phyloP scores from a whole-genome alignment of 805 yeast genomes.

The Cyberlindnera galapagoensis region DNA sequence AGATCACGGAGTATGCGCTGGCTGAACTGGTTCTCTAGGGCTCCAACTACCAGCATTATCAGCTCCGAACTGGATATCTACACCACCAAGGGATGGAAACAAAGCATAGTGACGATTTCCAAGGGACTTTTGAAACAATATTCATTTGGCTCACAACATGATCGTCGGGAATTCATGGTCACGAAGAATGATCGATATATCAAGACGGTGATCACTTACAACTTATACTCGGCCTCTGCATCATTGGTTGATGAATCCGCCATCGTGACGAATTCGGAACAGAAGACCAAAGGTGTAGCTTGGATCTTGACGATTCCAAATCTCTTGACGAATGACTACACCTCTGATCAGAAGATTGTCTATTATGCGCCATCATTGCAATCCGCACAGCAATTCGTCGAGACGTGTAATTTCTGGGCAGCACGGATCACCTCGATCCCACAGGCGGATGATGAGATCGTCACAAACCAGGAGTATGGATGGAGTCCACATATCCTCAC shows the following conservation, averaged over 20 bases:
- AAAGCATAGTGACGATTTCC: conserved; percentile 42
- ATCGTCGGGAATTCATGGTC: conserved; percentile 16
- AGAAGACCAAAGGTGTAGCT: conserved; percentile 16
- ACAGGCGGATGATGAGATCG: conserved; percentile 54
- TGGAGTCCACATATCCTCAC: conserved; percentile 41
- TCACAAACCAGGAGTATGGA: conserved; percentile 74
- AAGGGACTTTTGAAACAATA: conserved; percentile 43
- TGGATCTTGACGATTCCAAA: conserved; percentile 24
- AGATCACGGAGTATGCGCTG: conserved; percentile 12
- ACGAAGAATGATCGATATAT: conserved; percentile 18
- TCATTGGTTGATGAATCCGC: conserved; percentile 16
- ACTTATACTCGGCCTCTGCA: conserved; percentile 22
- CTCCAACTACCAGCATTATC: conserved; percentile 7
- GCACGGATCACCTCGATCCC: conserved; percentile 81
- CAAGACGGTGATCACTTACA: conserved; percentile 18
- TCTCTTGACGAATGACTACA: conserved; percentile 13
- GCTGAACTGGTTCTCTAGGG: conserved; percentile 19
- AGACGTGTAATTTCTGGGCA: conserved; percentile 87
- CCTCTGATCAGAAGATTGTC: conserved; percentile 18
- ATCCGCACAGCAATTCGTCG: conserved; percentile 62
- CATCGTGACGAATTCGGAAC: conserved; percentile 17
- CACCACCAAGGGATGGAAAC: conserved; percentile 23
- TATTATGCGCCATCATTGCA: conserved; percentile 30
- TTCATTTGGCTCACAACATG: conserved; percentile 28
- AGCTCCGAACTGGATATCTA: conserved; percentile 27